Evolutionary conservation across 495 filamentous ascomycete species (phyloP).

Genomic region (Aspergillus affinis): DNA sequence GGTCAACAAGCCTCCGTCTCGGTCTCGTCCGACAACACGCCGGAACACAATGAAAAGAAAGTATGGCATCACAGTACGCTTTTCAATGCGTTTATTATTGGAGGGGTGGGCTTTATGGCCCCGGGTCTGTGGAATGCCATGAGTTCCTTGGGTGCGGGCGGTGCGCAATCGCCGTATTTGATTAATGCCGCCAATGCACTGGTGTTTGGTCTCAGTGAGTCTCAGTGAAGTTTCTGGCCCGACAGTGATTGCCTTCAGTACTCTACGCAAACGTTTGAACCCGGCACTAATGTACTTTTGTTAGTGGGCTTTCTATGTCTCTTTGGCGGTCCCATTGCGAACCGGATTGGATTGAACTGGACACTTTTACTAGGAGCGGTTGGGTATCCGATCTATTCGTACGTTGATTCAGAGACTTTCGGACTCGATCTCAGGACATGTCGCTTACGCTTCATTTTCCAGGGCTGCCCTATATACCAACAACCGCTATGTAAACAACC

Average conservation of each 20-base stretch:
- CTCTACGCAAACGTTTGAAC: not conserved
- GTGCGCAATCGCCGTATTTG: conserved; percentile 55
- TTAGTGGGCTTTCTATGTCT: conserved; percentile 59
- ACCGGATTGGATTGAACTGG: conserved; percentile 60
- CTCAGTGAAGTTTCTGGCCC: not conserved
- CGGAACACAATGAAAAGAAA: conserved; percentile 16
- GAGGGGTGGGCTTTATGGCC: conserved; percentile 37
- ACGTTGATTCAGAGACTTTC: not conserved
- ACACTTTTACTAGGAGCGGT: conserved; percentile 58
- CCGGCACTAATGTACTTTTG: conserved; percentile 7
- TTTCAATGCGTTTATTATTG: conserved; percentile 53
- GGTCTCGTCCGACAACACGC: conserved; percentile 11
- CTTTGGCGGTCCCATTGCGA: conserved; percentile 52
- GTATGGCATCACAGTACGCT: conserved; percentile 60
- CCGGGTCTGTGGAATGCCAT: conserved; percentile 54
- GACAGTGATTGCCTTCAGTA: not conserved
- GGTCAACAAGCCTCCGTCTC: conserved; percentile 15
- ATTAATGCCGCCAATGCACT: conserved; percentile 65
- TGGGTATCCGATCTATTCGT: conserved; percentile 41
- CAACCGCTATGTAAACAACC: conserved; percentile 50
- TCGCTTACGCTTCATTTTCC: conserved; percentile 28
- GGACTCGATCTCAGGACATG: not conserved
- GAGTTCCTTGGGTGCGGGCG: conserved; percentile 67
- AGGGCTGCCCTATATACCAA: conserved; percentile 63
- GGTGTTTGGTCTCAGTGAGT: conserved; percentile 50